Evolutionary conservation across 257 asterid species (phyloP).

Genomic region (Solanum chilense): DNA sequence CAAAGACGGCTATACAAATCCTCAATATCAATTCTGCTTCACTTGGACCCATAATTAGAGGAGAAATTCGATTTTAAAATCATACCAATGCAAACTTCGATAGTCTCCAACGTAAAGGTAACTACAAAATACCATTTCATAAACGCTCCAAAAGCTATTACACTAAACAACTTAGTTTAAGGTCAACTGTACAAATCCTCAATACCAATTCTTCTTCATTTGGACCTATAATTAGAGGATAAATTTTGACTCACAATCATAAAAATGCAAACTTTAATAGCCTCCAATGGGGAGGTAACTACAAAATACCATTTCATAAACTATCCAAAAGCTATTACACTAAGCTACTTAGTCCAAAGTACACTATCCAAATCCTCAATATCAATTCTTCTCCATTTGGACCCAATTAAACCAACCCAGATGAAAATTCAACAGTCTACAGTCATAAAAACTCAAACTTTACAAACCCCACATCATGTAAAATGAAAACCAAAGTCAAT

Average conservation of each 20-base stretch:
- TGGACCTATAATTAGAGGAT: background rate
- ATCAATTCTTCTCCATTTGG: background rate
- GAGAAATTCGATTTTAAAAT: background rate
- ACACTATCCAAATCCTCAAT: background rate
- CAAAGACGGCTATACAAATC: background rate
- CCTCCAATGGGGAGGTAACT: background rate
- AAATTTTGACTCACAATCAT: background rate
- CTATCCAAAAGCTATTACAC: background rate
- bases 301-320: background rate
- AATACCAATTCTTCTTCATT: background rate
- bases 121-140: background rate
- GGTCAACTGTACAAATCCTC: background rate
- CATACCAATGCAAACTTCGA: background rate
- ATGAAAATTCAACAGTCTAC: background rate
- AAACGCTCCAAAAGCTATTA: background rate
- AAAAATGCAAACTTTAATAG: background rate
- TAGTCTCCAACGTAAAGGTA: background rate
- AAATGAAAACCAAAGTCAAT: background rate
- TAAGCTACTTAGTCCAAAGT: background rate
- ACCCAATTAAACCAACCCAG: background rate
- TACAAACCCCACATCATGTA: background rate
- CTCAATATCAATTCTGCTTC: background rate
- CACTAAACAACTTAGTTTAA: background rate
- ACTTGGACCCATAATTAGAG: background rate
- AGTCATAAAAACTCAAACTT: background rate